These are phyloP conservation scores for Dendrobium catenatum DNA, from an alignment of 106 monocot genomes.

Conservation along the genomic window DNA sequence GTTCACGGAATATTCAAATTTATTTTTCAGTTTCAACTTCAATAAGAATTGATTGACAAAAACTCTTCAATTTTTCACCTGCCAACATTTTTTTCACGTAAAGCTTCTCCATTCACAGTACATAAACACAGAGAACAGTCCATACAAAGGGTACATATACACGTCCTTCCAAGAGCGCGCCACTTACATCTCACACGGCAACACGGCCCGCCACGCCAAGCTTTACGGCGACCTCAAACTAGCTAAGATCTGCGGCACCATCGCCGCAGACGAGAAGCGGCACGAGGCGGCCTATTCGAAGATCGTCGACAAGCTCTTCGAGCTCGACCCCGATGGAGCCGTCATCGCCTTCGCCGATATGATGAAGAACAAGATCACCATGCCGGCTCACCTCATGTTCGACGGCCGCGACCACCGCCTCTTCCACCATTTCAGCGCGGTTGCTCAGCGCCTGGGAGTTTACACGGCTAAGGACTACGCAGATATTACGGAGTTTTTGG, in stretches of 20 bases:
- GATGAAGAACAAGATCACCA: slow-evolving; percentile 50
- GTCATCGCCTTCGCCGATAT: slow-evolving; percentile 43
- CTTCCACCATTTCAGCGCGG: slow-evolving; percentile 33
- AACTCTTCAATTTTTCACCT: too few species aligned
- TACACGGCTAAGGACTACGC: slow-evolving; percentile 49
- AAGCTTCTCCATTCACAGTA: not conserved
- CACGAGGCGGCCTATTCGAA: slow-evolving; percentile 54
- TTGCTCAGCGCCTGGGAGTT: slow-evolving; percentile 39
- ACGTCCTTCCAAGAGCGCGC: slow-evolving; percentile 58
- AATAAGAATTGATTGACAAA: too few species aligned
- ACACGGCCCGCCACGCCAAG: slow-evolving; percentile 53
- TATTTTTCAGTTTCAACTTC: too few species aligned
- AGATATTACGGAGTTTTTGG: slow-evolving; percentile 47
- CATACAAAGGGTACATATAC: slow-evolving; percentile 45
- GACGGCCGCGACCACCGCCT: slow-evolving; percentile 37
- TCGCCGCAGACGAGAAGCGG: slow-evolving; percentile 52
- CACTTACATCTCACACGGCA: slow-evolving; percentile 56
- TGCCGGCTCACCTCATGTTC: slow-evolving; percentile 56
- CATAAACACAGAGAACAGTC: slow-evolving; percentile 25
- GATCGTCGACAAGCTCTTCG: slow-evolving; percentile 51
- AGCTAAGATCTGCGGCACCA: slow-evolving; percentile 51
- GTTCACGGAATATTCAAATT: too few species aligned
- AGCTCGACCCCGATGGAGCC: slow-evolving; percentile 44
- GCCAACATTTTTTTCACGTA: too few species aligned
- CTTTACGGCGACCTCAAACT: slow-evolving; percentile 39